These are phyloP conservation scores for Ilyonectria robusta DNA, from an alignment of 2,329 filamentous ascomycete genomes.

Conservation along the genomic window DNA sequence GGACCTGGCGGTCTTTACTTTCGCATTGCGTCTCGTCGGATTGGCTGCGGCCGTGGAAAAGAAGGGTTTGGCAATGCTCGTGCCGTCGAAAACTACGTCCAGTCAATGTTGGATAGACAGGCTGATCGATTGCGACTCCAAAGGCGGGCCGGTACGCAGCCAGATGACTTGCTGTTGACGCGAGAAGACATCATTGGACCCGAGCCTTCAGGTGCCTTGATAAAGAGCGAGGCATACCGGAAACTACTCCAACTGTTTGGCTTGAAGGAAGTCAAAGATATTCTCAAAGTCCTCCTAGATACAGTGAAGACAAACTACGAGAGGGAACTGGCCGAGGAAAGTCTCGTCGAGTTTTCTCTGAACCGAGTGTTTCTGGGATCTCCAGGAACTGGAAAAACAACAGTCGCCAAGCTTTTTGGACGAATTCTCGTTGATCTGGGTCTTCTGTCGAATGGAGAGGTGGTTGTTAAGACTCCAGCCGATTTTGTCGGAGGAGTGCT, in stretches of 20 bases:
- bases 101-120: constrained; percentile 70
- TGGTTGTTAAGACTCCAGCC: constrained; percentile 79
- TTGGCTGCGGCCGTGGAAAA: constrained; percentile 73
- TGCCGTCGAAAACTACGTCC: constrained; percentile 73
- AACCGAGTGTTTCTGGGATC: constrained; percentile 80
- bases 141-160: constrained; percentile 54
- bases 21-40: constrained; percentile 72
- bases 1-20: constrained; percentile 73
- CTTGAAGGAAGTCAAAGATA: constrained; percentile 72
- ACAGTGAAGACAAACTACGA: constrained; percentile 75
- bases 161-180: constrained; percentile 72
- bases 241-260: constrained; percentile 73
- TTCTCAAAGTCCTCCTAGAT: constrained; percentile 71
- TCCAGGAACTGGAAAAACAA: constrained; percentile 84
- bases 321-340: constrained; percentile 74
- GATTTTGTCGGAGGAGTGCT: constrained; percentile 78
- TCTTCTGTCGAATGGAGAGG: constrained; percentile 77
- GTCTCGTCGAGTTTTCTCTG: constrained; percentile 70
- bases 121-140: constrained; percentile 66
- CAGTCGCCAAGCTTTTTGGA: constrained; percentile 81
- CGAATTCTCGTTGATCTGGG: constrained; percentile 78
- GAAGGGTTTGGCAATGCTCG: constrained; percentile 83
- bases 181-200: constrained; percentile 81
- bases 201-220: constrained; percentile 69
- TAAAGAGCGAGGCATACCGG: constrained; percentile 68